phyloP scores from a whole-genome alignment of 306 rosid genomes.

The Quercus engelmannii region DNA sequence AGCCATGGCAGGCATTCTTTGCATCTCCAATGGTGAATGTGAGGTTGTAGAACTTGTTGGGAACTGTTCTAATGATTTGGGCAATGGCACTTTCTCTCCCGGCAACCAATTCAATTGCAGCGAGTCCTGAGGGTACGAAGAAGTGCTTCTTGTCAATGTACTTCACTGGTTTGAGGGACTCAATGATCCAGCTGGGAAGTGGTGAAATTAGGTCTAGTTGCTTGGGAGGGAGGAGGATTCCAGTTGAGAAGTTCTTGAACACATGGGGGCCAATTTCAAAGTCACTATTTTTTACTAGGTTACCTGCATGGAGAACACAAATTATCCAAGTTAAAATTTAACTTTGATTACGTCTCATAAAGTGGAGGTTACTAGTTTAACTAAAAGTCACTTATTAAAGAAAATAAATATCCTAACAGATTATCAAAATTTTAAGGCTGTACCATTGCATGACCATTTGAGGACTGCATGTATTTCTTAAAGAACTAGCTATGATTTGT shows the following conservation, averaged over 20 bases:
- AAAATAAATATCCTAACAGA: too few relatives aligned
- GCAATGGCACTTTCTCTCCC: conserved; percentile 55
- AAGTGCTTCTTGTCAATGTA: conserved; percentile 49
- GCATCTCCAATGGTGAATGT: conserved; percentile 56
- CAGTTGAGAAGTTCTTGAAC: conserved; percentile 49
- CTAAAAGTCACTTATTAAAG: too few relatives aligned
- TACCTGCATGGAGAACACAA: conserved; percentile 20
- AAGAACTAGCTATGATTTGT: too few relatives aligned
- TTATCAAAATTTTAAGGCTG: too few relatives aligned
- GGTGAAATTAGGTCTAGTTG: conserved; percentile 35
- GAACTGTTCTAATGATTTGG: conserved; percentile 46
- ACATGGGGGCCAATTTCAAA: conserved; percentile 50
- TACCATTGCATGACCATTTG: too few relatives aligned
- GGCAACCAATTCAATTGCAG: conserved; percentile 43
- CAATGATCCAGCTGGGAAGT: conserved; percentile 55
- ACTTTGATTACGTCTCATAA: too few relatives aligned
- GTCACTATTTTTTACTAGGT: conserved; percentile 42
- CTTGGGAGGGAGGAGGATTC: conserved; percentile 50
- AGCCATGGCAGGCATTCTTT: conserved; percentile 47
- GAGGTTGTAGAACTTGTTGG: conserved; percentile 38
- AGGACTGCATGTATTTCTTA: too few relatives aligned
- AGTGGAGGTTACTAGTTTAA: too few relatives aligned
- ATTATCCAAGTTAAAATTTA: too few relatives aligned
- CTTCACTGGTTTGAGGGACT: conserved; percentile 52
- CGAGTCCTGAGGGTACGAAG: conserved; percentile 39